Conservation (phyloP, 257 asterid species). For the Ligustrum vulgare region DNA sequence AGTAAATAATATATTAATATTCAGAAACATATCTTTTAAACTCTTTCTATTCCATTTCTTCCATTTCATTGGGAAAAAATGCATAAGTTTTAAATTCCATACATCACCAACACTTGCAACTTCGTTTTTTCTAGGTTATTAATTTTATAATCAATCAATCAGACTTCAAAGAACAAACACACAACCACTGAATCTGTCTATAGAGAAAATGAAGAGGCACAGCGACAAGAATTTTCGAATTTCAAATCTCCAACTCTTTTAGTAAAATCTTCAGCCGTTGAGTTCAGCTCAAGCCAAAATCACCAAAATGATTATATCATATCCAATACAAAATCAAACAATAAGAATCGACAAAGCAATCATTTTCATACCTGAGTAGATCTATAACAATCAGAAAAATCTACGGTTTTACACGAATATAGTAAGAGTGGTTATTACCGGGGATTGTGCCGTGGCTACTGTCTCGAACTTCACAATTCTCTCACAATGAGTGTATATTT, state of each 20-base stretch:
- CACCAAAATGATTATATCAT: background rate
- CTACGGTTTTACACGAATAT: background rate
- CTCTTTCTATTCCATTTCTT: background rate
- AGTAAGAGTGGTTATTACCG: background rate
- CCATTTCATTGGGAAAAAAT: background rate
- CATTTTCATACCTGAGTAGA: background rate
- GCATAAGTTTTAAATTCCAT: background rate
- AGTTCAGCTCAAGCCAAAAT: background rate
- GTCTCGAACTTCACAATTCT: background rate
- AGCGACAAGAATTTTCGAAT: background rate
- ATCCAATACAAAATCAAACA: background rate
- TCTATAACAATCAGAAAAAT: background rate
- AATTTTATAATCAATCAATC: background rate
- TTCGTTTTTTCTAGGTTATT: background rate
- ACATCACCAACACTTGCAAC: background rate
- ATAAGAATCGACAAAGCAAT: background rate
- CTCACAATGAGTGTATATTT: background rate
- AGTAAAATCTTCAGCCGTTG: background rate
- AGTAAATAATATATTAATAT: too few species aligned
- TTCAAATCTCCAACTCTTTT: background rate
- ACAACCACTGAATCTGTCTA: background rate
- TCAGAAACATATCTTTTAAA: background rate
- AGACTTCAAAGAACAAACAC: background rate
- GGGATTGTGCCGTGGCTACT: background rate
- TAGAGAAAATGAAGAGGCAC: background rate